A percentile compares a stretch with the other conserved stretches of the same genome.
Conservation (phyloP, 805 yeast species). For the Pichia manshurica region DNA sequence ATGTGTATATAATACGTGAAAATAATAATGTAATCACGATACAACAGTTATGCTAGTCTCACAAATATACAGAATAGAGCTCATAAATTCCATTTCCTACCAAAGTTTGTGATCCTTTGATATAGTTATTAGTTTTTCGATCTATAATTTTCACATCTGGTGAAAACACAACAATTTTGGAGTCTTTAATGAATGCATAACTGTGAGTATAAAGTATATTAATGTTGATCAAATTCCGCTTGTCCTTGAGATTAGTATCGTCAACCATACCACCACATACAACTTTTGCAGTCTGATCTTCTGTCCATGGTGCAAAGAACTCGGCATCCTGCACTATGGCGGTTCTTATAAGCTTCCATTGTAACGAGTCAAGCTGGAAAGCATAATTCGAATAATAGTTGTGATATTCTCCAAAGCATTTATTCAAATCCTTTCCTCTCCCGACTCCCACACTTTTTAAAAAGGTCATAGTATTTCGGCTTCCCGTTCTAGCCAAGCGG, state of each 20-base stretch:
- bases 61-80: constrained; percentile 9
- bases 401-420: background rate
- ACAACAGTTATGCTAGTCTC: background rate
- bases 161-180: constrained; percentile 7
- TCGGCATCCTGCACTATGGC: background rate
- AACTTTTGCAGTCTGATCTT: background rate
- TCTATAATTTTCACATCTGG: constrained; percentile 14
- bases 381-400: background rate
- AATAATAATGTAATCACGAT: background rate
- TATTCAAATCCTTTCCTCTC: no score
- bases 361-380: background rate
- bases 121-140: constrained; percentile 1
- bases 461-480: background rate
- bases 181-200: constrained; percentile 7
- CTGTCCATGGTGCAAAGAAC: constrained; percentile 9
- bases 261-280: constrained; percentile 5
- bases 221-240: background rate
- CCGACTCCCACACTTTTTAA: background rate
- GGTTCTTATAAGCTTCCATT: constrained; percentile 2
- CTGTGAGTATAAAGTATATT: constrained; percentile 5
- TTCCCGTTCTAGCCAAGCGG: background rate
- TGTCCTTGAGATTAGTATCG: background rate
- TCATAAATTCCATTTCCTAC: constrained; percentile 14
- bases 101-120: constrained; percentile 4
- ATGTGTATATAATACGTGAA: background rate